phyloP scores from a whole-genome alignment of 768 basidiomycete species.

The Asterophora parasitica region DNA sequence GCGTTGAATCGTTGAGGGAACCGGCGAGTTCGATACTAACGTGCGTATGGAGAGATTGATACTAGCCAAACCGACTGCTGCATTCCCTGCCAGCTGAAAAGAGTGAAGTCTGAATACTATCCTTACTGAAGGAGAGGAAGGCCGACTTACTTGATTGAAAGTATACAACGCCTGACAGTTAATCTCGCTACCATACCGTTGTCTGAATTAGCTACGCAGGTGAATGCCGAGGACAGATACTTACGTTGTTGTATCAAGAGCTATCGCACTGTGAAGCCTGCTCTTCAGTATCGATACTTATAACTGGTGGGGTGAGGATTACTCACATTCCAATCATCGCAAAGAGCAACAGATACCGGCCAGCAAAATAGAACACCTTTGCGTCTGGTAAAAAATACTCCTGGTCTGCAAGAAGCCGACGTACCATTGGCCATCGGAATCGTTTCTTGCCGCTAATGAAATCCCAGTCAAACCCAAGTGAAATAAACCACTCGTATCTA shows the following conservation, averaged over 20 bases:
- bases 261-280: conserved; percentile 35
- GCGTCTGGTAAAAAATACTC: not conserved
- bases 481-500: conserved; percentile 63
- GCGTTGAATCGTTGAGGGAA: not conserved
- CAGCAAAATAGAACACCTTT: conserved; percentile 63
- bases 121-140: conserved; percentile 2
- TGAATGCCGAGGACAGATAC: conserved; percentile 8
- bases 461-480: conserved; percentile 61
- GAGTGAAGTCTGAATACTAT: not conserved
- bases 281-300: not conserved
- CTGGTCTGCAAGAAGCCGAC: conserved; percentile 9
- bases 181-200: conserved; percentile 33
- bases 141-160: conserved; percentile 47
- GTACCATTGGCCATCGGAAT: conserved; percentile 68
- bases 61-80: conserved; percentile 53
- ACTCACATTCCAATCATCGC: conserved; percentile 67
- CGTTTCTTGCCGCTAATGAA: conserved; percentile 49
- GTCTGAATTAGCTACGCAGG: not conserved
- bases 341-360: conserved; percentile 60
- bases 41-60: conserved; percentile 58
- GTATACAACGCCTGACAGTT: conserved; percentile 62
- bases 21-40: conserved; percentile 26
- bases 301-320: not conserved
- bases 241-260: conserved; percentile 45
- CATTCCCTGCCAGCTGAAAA: conserved; percentile 28